Percentiles rank a stretch among this genome's conserved stretches.
These are phyloP conservation scores for Gossypium ekmanianum DNA, from an alignment of 345 rosid genomes.

Conservation along the genomic window DNA sequence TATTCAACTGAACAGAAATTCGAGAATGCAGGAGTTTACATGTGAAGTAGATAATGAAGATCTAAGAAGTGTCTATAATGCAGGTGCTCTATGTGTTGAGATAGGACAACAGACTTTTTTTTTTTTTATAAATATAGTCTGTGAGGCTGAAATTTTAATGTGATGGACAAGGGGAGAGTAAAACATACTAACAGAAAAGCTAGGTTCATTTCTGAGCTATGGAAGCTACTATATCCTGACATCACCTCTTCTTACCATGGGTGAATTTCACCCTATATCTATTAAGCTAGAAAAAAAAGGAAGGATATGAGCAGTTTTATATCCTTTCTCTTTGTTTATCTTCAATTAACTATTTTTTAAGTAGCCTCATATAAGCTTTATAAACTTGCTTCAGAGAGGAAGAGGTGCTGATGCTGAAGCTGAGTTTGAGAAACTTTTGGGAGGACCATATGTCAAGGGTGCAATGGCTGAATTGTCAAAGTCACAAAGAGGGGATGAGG, in stretches of 20 bases:
- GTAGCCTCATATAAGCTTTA: conserved; percentile 6
- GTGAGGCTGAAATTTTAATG: not conserved
- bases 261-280: not conserved
- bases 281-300: not conserved
- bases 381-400: conserved; percentile 56
- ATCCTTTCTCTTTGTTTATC: not conserved
- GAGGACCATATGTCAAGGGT: conserved; percentile 64
- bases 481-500: conserved; percentile 67
- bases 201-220: not conserved
- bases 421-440: conserved; percentile 73
- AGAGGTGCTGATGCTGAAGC: conserved; percentile 85
- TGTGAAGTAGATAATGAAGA: not conserved
- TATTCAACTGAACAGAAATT: not conserved
- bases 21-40: not conserved
- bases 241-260: not conserved
- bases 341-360: not conserved
- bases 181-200: not conserved
- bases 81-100: not conserved
- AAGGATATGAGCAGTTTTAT: not conserved
- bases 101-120: too few relatives aligned
- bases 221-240: not conserved
- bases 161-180: not conserved
- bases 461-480: conserved; percentile 76
- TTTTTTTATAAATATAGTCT: too few relatives aligned
- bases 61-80: not conserved